Percentiles rank a stretch among this genome's conserved stretches.
Conservation (phyloP, 495 filamentous ascomycete genomes). For the Neurospora sp. region DNA sequence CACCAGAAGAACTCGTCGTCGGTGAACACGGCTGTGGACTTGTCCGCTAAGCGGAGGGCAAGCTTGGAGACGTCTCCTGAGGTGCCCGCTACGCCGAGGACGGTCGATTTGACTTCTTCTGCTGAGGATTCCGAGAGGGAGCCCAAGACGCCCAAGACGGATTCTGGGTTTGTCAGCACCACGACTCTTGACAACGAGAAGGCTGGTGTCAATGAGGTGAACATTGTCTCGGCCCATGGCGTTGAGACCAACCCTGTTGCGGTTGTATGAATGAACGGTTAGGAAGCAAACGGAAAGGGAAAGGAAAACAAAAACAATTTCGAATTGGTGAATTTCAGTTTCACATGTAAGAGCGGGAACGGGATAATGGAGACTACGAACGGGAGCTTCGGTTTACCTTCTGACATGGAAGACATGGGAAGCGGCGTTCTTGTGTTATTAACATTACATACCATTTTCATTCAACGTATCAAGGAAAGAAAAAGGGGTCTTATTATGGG, state of each 20-base stretch:
- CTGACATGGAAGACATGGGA: not conserved
- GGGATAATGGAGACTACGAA: not conserved
- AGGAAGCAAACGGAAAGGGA: not conserved
- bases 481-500: not conserved
- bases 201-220: slow-evolving; percentile 2
- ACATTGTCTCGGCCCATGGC: slow-evolving; percentile 4
- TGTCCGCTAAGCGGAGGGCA: not conserved
- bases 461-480: not conserved
- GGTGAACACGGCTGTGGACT: slow-evolving; percentile 18
- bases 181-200: not conserved
- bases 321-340: not conserved
- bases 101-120: slow-evolving; percentile 14
- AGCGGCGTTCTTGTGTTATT: not conserved
- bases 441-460: not conserved
- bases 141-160: slow-evolving; percentile 21
- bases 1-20: slow-evolving; percentile 25
- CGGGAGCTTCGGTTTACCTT: not conserved
- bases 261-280: slow-evolving; percentile 3
- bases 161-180: slow-evolving; percentile 3
- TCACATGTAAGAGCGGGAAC: not conserved
- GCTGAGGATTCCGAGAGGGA: slow-evolving; percentile 22
- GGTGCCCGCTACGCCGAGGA: slow-evolving; percentile 10
- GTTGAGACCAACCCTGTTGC: not conserved
- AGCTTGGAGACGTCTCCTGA: not conserved
- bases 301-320: not conserved